phyloP scores from a whole-genome alignment of 2,329 filamentous ascomycete genomes.

The Xylariaceae sp. region DNA sequence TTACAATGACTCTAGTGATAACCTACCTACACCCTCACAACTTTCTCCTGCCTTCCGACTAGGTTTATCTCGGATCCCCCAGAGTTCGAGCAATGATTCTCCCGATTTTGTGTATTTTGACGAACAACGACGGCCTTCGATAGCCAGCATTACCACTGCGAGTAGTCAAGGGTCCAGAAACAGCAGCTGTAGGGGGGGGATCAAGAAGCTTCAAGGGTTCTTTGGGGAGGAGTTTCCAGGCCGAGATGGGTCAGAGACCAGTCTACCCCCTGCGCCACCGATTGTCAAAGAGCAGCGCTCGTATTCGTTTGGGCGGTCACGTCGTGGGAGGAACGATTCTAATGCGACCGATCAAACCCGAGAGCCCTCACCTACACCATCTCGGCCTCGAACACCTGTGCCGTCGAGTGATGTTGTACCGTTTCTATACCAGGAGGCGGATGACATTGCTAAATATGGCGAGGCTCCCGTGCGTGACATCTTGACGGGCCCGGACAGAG shows the following conservation, averaged over 20 bases:
- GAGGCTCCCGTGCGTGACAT: constrained; percentile 70
- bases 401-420: constrained; percentile 91
- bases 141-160: constrained; percentile 77
- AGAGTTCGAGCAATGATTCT: constrained; percentile 48
- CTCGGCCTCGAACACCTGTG: constrained; percentile 76
- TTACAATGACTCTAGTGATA: constrained; percentile 71
- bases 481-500: constrained; percentile 63
- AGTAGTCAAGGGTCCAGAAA: constrained; percentile 80
- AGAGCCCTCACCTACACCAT: constrained; percentile 69
- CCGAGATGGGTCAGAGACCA: constrained; percentile 68
- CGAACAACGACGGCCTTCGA: constrained; percentile 78
- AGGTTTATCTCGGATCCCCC: constrained; percentile 30
- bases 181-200: constrained; percentile 63
- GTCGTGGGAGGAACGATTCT: constrained; percentile 77
- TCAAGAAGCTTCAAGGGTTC: constrained; percentile 83
- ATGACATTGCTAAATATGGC: constrained; percentile 72
- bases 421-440: constrained; percentile 88
- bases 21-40: constrained; percentile 56
- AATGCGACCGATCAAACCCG: constrained; percentile 63
- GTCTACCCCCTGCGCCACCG: constrained; percentile 46
- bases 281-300: constrained; percentile 56
- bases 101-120: constrained; percentile 55
- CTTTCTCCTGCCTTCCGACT: constrained; percentile 65
- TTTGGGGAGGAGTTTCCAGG: constrained; percentile 85
- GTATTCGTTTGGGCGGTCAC: constrained; percentile 55